These are phyloP conservation scores for Puya raimondii DNA, from an alignment of 176 grass and related monocot genomes.

Conservation along the genomic window DNA sequence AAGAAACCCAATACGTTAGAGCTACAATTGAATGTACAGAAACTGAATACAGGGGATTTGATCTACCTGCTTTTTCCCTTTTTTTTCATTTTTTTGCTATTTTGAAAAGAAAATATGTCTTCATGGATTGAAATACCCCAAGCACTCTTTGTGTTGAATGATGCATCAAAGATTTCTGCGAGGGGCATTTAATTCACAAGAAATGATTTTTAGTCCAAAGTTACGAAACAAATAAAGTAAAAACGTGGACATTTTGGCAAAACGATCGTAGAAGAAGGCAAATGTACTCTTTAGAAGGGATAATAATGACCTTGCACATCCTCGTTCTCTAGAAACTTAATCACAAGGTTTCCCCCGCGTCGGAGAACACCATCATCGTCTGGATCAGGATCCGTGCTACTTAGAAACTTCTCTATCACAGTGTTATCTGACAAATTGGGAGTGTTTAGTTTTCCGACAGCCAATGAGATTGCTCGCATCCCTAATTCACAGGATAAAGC, in stretches of 20 bases:
- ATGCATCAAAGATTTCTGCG: no score
- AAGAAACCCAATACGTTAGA: neutral
- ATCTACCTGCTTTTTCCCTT: no score
- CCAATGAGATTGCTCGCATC: constrained; percentile 59
- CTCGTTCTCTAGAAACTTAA: constrained; percentile 72
- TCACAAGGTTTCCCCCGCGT: constrained; percentile 55
- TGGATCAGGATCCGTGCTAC: constrained; percentile 34
- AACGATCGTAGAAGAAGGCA: no score
- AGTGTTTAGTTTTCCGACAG: constrained; percentile 48
- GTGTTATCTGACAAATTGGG: constrained; percentile 22
- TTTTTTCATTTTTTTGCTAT: no score
- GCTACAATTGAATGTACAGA: neutral
- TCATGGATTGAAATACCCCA: no score
- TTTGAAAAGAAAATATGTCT: no score
- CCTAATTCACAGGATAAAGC: constrained; percentile 78
- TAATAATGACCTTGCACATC: constrained; percentile 35
- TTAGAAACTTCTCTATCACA: constrained; percentile 37
- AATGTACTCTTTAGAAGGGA: neutral
- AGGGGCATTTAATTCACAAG: no score
- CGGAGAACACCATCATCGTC: constrained; percentile 60
- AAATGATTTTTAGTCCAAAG: no score
- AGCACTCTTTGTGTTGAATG: no score
- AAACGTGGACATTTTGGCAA: no score
- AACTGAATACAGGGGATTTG: no score
- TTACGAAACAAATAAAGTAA: no score